Conservation (phyloP, 768 basidiomycete genomes). For the Sarcomyxa edulis region DNA sequence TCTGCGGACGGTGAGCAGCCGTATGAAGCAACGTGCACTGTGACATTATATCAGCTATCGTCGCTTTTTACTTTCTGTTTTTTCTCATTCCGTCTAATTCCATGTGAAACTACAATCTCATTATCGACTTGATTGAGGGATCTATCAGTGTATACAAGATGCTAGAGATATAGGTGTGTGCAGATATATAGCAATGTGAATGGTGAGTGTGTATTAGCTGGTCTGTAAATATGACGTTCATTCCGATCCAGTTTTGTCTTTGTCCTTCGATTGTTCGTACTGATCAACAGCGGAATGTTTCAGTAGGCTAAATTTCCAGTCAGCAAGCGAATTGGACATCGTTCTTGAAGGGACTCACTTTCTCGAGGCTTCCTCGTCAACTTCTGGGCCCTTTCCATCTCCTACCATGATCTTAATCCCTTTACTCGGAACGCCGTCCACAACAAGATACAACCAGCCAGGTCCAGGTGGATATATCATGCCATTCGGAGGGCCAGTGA, state of each 20-base stretch:
- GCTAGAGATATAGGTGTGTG: neutral
- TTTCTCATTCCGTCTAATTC: no score
- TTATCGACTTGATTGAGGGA: no score
- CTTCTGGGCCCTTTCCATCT: conserved; percentile 52
- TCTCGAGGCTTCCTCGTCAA: conserved; percentile 47
- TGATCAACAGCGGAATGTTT: conserved; percentile 43
- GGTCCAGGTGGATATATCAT: conserved; percentile 78
- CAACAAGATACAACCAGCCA: conserved; percentile 68
- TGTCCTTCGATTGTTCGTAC: conserved; percentile 34
- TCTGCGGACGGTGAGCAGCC: conserved; percentile 82
- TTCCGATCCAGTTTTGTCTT: no score
- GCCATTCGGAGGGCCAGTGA: conserved; percentile 61
- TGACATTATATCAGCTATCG: no score
- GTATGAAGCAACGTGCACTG: conserved; percentile 89
- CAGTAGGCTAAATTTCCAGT: conserved; percentile 45
- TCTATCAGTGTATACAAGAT: no score
- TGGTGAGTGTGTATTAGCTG: no score
- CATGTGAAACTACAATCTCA: no score
- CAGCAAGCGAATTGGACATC: no score
- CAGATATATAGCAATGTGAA: no score
- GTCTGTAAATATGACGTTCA: no score
- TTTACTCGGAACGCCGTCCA: conserved; percentile 58
- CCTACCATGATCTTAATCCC: conserved; percentile 67
- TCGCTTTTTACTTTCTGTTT: no score
- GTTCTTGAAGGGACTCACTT: conserved; percentile 55